Evolutionary conservation across 352 stramenopile species (phyloP).

Genomic region (Bremia lactucae): DNA sequence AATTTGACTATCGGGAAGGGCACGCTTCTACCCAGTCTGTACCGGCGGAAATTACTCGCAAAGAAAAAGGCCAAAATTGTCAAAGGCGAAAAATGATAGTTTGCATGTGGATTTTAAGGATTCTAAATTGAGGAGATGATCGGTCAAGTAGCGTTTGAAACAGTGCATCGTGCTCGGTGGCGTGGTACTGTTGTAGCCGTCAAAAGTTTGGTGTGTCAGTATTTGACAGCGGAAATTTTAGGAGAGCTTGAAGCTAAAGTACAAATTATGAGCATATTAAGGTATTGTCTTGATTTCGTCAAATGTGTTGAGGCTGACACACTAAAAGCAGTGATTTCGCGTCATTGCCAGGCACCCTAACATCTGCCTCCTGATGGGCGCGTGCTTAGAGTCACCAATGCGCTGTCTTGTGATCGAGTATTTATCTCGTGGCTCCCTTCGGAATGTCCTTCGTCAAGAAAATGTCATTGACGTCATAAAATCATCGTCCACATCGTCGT

Average conservation of each 20-base stretch:
- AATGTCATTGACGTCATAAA: constrained; percentile 56
- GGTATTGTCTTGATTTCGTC: constrained; percentile 21
- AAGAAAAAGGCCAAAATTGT: constrained; percentile 25
- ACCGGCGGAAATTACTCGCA: constrained; percentile 3
- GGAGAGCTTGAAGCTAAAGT: constrained; percentile 84
- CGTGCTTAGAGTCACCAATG: constrained; percentile 66
- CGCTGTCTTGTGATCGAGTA: constrained; percentile 83
- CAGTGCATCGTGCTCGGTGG: constrained; percentile 65
- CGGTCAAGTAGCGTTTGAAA: constrained; percentile 76
- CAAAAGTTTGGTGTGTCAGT: constrained; percentile 79
- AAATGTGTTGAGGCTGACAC: background rate
- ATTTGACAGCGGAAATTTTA: constrained; percentile 73
- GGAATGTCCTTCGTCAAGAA: constrained; percentile 80
- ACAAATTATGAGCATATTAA: constrained; percentile 85
- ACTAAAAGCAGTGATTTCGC: constrained; percentile 1
- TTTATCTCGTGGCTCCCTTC: constrained; percentile 65
- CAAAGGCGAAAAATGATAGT: constrained; percentile 59
- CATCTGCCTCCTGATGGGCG: constrained; percentile 78
- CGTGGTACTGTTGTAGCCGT: constrained; percentile 66
- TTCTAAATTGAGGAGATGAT: constrained; percentile 76
- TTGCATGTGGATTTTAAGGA: constrained; percentile 75
- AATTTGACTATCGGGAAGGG: too few relatives aligned
- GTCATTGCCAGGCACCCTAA: constrained; percentile 59
- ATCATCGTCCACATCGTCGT: too few relatives aligned
- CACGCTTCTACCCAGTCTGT: too few relatives aligned